Base-by-base conservation (phyloP, 2,329 filamentous ascomycete genomes). In the Fusarium fracticaudum region DNA sequence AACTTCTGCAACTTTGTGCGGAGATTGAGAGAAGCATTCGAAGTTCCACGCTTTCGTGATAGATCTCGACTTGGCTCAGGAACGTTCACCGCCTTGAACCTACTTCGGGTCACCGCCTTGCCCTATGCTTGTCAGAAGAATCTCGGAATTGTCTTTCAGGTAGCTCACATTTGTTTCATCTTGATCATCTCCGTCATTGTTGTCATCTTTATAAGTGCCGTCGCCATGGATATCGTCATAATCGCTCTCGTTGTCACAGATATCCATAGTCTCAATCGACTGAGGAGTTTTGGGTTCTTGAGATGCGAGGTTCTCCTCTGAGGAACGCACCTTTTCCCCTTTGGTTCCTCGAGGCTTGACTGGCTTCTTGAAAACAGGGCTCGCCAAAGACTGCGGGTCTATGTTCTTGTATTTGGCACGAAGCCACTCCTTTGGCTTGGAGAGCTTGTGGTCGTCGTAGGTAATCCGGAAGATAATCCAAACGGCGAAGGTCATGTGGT, bases 261-360 rank as follows among this genome's bases (percentile, higher is more conserved):
- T 20, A 13, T 51, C 48, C 48, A 51, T 51, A 11, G 17, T 5
- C 12, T 51, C 48, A 20, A 13, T 9, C 8, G 31, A 20, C 31
- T 8, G 48, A 15, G 18, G 31, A 15, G n/a, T 11, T 9, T 20
- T 35, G 31, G 48, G 8, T 14, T 20, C n/a, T 8, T 35, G 48
- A 24, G 48, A 24, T 4, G 33, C 14, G 14, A 20, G 8, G 12
- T 15, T 10, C 17, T 11, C 17, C 17, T 35, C 9, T 4, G 31
- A 51, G 29, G 22, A 33, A 13, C 4, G 3, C 1, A 0, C 2
- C 1, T 6, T 33, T 51, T 24, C 11, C 0, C 8, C 8, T 2
- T 17, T 24, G 3, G 22, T 35, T 7, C 48, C n/a, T 14, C 3
- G 15, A 7, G 11, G 6, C 3, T 35, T 35, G 24, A 0, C 4